These are phyloP conservation scores for Globisporangium iwayamae DNA, from an alignment of 352 stramenopile species.

Conservation along the genomic window DNA sequence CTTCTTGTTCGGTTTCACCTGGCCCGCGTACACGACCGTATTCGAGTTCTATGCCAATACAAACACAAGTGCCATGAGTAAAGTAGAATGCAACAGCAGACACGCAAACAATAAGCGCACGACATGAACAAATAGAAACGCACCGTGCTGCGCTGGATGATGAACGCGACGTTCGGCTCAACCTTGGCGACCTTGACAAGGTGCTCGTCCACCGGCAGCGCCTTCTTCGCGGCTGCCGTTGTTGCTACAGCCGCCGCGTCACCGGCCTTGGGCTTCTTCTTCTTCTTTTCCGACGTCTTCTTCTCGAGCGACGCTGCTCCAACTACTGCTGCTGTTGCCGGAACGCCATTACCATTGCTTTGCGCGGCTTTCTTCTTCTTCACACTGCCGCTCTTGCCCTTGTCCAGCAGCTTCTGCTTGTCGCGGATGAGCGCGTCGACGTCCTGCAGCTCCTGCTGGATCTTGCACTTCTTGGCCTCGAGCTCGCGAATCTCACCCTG, in stretches of 20 bases:
- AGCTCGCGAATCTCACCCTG: slow-evolving; percentile 68
- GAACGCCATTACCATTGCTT: background rate
- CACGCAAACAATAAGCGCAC: background rate
- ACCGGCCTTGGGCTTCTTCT: slow-evolving; percentile 12
- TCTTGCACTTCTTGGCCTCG: slow-evolving; percentile 39
- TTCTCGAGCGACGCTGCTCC: slow-evolving; percentile 22
- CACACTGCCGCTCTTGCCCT: slow-evolving; percentile 35
- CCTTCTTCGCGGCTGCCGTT: slow-evolving; percentile 17
- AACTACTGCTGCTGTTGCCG: slow-evolving; percentile 4
- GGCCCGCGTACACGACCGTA: slow-evolving; percentile 75
- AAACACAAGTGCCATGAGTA: background rate
- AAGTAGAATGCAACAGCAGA: too few species aligned
- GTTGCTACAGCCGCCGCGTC: slow-evolving; percentile 1
- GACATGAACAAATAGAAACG: slow-evolving; percentile 11
- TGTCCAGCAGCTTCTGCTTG: slow-evolving; percentile 60
- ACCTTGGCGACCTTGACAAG: slow-evolving; percentile 62
- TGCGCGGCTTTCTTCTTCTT: slow-evolving; percentile 46
- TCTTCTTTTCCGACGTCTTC: slow-evolving; percentile 33
- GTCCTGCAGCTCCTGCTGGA: slow-evolving; percentile 20
- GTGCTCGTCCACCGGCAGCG: slow-evolving; percentile 63
- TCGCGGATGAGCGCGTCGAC: slow-evolving; percentile 43
- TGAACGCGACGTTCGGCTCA: slow-evolving; percentile 77
- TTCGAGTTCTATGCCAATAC: slow-evolving; percentile 62
- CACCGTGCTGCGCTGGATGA: slow-evolving; percentile 86
- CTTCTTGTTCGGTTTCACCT: slow-evolving; percentile 30